A percentile compares a stretch with the other conserved stretches of the same genome.
phyloP scores from a whole-genome alignment of 371 early-diverging fungal species.

The Mucor irregularis region DNA sequence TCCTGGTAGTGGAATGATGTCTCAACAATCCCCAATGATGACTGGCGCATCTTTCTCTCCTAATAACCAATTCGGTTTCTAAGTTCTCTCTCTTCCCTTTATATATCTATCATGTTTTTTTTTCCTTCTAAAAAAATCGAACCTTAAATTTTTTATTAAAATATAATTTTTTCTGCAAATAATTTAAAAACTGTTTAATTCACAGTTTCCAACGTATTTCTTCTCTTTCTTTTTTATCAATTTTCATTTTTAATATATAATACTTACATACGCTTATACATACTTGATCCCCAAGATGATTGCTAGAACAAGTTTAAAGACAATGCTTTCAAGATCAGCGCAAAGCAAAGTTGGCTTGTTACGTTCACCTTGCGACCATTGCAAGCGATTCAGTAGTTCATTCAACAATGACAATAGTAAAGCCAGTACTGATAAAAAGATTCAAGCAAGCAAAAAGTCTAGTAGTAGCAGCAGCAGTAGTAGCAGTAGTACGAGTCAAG shows the following conservation, averaged over 20 bases:
- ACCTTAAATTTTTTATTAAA: background rate
- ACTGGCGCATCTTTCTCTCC: conserved; percentile 35
- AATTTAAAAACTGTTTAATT: background rate
- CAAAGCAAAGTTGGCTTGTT: background rate
- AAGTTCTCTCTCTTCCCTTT: too few relatives aligned
- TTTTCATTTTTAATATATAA: background rate
- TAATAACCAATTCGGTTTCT: conserved; percentile 20
- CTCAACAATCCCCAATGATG: conserved; percentile 51
- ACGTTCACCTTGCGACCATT: background rate
- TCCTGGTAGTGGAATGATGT: conserved; percentile 31
- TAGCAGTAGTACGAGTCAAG: conserved; percentile 2
- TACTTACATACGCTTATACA: too few relatives aligned
- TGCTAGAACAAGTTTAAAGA: conserved; percentile 1
- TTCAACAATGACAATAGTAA: background rate
- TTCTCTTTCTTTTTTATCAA: background rate
- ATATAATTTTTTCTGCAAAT: background rate
- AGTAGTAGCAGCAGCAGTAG: background rate
- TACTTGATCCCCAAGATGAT: background rate
- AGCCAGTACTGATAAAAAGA: conserved; percentile 1
- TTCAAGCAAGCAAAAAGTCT: background rate
- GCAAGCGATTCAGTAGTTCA: too few relatives aligned
- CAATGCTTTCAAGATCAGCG: background rate
- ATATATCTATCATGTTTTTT: too few relatives aligned
- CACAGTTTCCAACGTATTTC: background rate
- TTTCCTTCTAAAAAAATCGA: background rate